A percentile compares a stretch with the other conserved stretches of the same genome.
These are phyloP conservation scores for Botrytis paeoniae DNA, from an alignment of 2,329 filamentous ascomycete genomes.

Conservation along the genomic window DNA sequence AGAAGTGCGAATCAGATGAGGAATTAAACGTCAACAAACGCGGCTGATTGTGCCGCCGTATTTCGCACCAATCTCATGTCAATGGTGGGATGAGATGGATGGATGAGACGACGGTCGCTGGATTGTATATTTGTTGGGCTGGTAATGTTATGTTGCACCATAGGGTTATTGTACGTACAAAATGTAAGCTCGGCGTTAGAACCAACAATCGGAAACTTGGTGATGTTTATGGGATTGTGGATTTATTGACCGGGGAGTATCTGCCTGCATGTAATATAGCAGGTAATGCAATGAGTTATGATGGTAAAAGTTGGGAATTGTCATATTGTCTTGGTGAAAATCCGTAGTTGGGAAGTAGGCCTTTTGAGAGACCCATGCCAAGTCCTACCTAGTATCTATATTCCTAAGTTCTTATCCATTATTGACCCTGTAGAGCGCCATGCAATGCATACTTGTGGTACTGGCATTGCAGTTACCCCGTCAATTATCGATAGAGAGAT, in stretches of 20 bases:
- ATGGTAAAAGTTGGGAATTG: neutral
- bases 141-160: neutral
- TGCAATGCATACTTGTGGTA: neutral
- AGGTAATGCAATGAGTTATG: neutral
- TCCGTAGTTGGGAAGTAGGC: neutral
- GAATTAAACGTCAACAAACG: slow-evolving; percentile 14
- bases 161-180: slow-evolving; percentile 4
- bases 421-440: neutral
- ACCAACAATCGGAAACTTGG: neutral
- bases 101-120: neutral
- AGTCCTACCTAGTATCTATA: neutral
- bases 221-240: neutral
- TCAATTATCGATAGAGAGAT: neutral
- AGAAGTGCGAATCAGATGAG: neutral
- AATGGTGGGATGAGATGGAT: slow-evolving; percentile 9
- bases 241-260: neutral
- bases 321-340: neutral
- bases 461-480: neutral
- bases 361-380: neutral
- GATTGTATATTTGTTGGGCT: slow-evolving; percentile 1
- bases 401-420: neutral
- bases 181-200: slow-evolving; percentile 1
- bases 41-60: slow-evolving; percentile 16
- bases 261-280: neutral
- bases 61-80: slow-evolving; percentile 8